phyloP scores from a whole-genome alignment of 2,329 filamentous ascomycete genomes.

The Plectosphaerella cucumerina region DNA sequence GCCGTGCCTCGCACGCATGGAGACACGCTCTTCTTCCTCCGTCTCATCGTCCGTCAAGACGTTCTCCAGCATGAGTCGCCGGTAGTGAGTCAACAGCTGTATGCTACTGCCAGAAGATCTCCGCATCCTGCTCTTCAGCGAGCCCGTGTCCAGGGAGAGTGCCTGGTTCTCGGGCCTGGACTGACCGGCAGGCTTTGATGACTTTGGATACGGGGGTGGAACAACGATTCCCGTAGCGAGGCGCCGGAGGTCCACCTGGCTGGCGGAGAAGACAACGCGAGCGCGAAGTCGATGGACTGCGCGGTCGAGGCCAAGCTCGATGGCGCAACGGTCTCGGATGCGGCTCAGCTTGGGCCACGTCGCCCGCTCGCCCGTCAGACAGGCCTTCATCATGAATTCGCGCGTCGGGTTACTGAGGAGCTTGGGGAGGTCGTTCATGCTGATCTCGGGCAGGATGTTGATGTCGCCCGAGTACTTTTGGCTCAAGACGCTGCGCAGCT shows the following conservation, averaged over 20 bases:
- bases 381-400: constrained; percentile 80
- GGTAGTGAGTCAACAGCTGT: constrained; percentile 30
- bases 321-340: constrained; percentile 81
- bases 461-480: constrained; percentile 95
- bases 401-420: constrained; percentile 80
- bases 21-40: constrained; percentile 37
- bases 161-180: constrained; percentile 14
- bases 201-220: constrained; percentile 21
- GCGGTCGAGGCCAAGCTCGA: constrained; percentile 78
- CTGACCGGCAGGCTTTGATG: constrained; percentile 14
- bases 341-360: constrained; percentile 89
- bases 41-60: constrained; percentile 39
- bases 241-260: constrained; percentile 55
- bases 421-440: constrained; percentile 66
- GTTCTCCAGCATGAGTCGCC: constrained; percentile 30
- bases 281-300: constrained; percentile 67
- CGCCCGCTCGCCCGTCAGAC: constrained; percentile 74
- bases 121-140: constrained; percentile 33
- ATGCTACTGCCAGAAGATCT: constrained; percentile 48
- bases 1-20: constrained; percentile 30
- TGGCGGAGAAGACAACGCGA: constrained; percentile 64
- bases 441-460: constrained; percentile 82
- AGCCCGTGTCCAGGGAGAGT: constrained; percentile 17
- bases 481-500: constrained; percentile 74
- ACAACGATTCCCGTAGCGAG: constrained; percentile 27